Conservation (phyloP, 2,329 filamentous ascomycete genomes). For the Botrytis cinerea region DNA sequence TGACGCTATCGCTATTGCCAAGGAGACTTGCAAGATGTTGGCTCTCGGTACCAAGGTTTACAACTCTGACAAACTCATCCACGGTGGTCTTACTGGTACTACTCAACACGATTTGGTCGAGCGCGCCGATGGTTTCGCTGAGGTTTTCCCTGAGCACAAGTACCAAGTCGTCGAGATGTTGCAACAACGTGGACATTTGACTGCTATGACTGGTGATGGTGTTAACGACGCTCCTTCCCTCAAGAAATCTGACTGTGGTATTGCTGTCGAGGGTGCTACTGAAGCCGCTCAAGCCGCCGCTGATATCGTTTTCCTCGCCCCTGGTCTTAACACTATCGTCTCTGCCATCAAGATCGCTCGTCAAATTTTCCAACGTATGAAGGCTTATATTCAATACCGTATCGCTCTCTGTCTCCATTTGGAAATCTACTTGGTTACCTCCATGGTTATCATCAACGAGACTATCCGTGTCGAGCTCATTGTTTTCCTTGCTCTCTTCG, state of each 20-base stretch:
- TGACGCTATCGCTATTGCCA: conserved; percentile 77
- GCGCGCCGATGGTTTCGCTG: conserved; percentile 91
- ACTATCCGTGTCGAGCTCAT: conserved; percentile 71
- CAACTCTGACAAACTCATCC: conserved; percentile 76
- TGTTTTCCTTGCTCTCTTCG: conserved; percentile 78
- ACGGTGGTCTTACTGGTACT: conserved; percentile 71
- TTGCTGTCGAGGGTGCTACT: conserved; percentile 88
- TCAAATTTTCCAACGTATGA: conserved; percentile 97
- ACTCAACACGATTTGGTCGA: conserved; percentile 77
- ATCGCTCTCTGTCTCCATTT: conserved; percentile 89
- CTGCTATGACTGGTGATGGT: conserved; percentile 95
- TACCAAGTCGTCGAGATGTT: conserved; percentile 93
- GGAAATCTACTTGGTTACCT: conserved; percentile 77
- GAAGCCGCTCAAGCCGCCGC: conserved; percentile 89
- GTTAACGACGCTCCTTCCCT: conserved; percentile 92
- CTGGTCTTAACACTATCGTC: conserved; percentile 88
- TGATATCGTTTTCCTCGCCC: conserved; percentile 91
- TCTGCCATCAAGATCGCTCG: conserved; percentile 90
- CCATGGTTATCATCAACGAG: conserved; percentile 80
- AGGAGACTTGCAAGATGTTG: conserved; percentile 82
- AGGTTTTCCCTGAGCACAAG: conserved; percentile 95
- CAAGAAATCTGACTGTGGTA: conserved; percentile 94
- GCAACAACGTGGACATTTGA: conserved; percentile 89
- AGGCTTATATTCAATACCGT: conserved; percentile 93
- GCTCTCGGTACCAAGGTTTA: conserved; percentile 79